Conservation (phyloP, 495 filamentous ascomycete species). For the Tuber aestivum region DNA sequence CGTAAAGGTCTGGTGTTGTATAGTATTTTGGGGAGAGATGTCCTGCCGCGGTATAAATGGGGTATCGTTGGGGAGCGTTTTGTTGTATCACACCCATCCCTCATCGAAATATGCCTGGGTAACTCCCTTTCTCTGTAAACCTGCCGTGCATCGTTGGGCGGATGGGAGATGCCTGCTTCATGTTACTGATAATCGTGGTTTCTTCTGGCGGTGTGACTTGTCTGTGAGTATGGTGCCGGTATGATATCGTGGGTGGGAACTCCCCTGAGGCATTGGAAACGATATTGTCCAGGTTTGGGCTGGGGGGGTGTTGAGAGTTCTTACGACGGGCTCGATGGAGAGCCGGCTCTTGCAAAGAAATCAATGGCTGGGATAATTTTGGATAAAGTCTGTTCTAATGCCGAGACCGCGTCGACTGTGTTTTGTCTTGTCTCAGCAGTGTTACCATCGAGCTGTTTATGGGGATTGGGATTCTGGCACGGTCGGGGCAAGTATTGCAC, state of each 20-base stretch:
- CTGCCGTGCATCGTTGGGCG: background rate
- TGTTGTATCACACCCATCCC: background rate
- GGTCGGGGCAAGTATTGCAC: background rate
- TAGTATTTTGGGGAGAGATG: background rate
- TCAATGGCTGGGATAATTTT: background rate
- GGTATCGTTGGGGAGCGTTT: background rate
- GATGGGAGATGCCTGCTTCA: background rate
- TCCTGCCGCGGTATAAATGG: background rate
- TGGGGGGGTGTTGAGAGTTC: background rate
- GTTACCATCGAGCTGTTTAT: background rate
- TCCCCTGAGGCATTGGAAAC: background rate
- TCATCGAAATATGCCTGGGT: background rate
- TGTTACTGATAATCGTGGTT: background rate
- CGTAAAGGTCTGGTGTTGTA: background rate
- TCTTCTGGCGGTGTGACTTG: background rate
- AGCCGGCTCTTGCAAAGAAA: background rate
- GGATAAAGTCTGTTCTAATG: background rate
- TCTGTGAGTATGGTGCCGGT: no score
- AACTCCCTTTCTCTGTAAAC: background rate
- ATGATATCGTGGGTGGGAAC: background rate
- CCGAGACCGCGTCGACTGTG: background rate
- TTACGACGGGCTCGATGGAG: background rate
- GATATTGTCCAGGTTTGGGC: background rate
- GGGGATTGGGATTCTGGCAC: background rate
- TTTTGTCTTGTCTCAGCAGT: background rate